Percentiles rank a stretch among this genome's conserved stretches.
Conservation (phyloP, 73 alveolate species). For the Blepharisma stoltei region DNA sequence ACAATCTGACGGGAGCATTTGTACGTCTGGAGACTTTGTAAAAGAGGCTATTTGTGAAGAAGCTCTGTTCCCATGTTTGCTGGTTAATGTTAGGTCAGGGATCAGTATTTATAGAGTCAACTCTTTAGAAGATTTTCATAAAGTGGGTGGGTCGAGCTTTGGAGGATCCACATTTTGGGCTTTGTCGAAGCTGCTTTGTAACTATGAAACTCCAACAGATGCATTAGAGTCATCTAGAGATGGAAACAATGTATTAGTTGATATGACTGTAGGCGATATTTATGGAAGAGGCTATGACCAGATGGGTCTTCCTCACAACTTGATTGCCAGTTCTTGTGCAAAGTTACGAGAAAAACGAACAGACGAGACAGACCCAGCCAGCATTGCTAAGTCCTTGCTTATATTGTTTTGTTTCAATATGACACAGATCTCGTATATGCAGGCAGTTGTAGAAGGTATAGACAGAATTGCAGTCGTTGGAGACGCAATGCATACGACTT, state of each 20-base stretch:
- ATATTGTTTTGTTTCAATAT: too few relatives aligned
- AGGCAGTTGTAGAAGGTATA: too few relatives aligned
- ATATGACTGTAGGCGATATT: constrained; percentile 85
- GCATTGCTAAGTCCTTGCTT: too few relatives aligned
- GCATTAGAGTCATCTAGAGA: constrained; percentile 50
- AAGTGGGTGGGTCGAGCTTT: constrained; percentile 66
- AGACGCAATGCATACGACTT: too few relatives aligned
- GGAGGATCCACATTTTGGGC: constrained; percentile 78
- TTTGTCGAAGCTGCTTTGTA: constrained; percentile 45
- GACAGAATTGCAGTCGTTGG: too few relatives aligned
- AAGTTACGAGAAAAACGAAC: constrained; percentile 44
- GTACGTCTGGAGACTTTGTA: neutral
- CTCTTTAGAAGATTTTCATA: constrained; percentile 46
- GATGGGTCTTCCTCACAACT: constrained; percentile 54
- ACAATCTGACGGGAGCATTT: neutral
- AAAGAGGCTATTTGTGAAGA: constrained; percentile 8
- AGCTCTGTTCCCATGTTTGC: constrained; percentile 75
- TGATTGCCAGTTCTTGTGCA: constrained; percentile 77
- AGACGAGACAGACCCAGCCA: constrained; percentile 18
- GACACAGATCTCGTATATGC: too few relatives aligned
- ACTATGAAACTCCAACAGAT: constrained; percentile 52
- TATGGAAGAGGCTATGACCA: constrained; percentile 70
- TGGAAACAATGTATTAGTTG: constrained; percentile 68
- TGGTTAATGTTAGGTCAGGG: constrained; percentile 71
- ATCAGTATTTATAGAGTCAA: constrained; percentile 68